phyloP scores from a whole-genome alignment of 2,329 filamentous ascomycete genomes.

The Aspergillus pseudoterreus region DNA sequence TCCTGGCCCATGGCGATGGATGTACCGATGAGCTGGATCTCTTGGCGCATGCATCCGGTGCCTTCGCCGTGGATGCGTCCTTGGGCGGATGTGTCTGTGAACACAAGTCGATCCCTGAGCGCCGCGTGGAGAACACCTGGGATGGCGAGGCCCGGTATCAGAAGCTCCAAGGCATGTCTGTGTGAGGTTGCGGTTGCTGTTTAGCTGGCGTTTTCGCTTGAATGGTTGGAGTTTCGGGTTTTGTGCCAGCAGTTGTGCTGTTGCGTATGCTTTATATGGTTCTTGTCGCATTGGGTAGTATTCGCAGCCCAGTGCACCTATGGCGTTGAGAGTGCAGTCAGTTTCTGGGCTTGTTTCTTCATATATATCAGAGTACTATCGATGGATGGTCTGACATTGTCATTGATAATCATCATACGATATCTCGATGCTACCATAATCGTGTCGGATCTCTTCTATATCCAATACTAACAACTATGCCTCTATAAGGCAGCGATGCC shows the following conservation, averaged over 20 bases:
- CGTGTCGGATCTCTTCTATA: not conserved
- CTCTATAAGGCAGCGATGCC: conserved; percentile 40
- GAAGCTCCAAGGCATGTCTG: not conserved
- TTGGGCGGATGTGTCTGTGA: not conserved
- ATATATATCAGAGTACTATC: too few species aligned
- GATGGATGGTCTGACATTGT: too few species aligned
- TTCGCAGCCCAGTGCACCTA: too few species aligned
- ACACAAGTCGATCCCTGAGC: not conserved
- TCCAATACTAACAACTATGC: not conserved
- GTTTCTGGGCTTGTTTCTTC: too few species aligned
- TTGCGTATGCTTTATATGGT: too few species aligned
- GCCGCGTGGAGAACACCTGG: not conserved
- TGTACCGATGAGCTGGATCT: not conserved
- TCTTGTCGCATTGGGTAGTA: too few species aligned
- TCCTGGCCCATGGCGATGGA: not conserved
- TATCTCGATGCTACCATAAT: too few species aligned
- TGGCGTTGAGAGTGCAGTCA: too few species aligned
- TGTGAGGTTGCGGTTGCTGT: not conserved
- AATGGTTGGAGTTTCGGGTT: too few species aligned
- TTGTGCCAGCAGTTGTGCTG: too few species aligned
- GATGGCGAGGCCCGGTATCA: not conserved
- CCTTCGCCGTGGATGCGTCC: not conserved
- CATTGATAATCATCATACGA: too few species aligned
- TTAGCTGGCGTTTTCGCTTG: not conserved
- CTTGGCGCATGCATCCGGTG: not conserved